Evolutionary conservation across 2,329 filamentous ascomycete species (phyloP).

Genomic region (Fonsecaea monophora): DNA sequence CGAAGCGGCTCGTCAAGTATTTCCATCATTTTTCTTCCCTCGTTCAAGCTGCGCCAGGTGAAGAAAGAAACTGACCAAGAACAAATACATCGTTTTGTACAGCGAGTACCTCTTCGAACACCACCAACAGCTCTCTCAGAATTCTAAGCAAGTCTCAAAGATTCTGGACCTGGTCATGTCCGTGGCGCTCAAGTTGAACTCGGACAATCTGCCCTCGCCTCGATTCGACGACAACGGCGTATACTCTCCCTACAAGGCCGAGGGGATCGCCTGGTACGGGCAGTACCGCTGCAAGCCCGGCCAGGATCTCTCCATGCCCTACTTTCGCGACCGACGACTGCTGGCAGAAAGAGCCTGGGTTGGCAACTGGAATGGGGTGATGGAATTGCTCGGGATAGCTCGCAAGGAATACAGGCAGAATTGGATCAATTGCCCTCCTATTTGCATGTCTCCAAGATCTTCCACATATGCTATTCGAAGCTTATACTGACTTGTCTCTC

Average conservation of each 20-base stretch:
- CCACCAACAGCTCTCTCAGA: neutral
- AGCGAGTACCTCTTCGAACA: constrained; percentile 2
- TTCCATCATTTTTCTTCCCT: no score
- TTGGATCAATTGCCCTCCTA: constrained; percentile 1
- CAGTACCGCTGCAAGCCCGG: constrained; percentile 4
- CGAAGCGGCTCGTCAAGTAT: constrained; percentile 6
- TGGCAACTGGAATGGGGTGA: neutral
- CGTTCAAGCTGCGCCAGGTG: neutral
- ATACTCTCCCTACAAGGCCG: constrained; percentile 1
- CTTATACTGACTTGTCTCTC: neutral
- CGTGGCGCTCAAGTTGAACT: neutral
- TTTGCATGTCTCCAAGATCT: neutral
- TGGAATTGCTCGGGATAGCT: neutral
- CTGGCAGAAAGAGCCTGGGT: neutral
- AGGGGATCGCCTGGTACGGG: constrained; percentile 1
- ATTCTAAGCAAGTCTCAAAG: neutral
- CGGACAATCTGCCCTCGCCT: neutral
- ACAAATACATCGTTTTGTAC: no score
- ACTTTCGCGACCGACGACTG: neutral
- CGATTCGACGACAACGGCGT: constrained; percentile 4
- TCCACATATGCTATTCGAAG: neutral
- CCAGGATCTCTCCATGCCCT: neutral
- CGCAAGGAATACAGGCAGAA: neutral
- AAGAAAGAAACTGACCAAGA: neutral
- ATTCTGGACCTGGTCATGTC: neutral